Evolutionary conservation across 2,329 filamentous ascomycete species (phyloP).

Genomic region (Beauveria pseudobassiana): DNA sequence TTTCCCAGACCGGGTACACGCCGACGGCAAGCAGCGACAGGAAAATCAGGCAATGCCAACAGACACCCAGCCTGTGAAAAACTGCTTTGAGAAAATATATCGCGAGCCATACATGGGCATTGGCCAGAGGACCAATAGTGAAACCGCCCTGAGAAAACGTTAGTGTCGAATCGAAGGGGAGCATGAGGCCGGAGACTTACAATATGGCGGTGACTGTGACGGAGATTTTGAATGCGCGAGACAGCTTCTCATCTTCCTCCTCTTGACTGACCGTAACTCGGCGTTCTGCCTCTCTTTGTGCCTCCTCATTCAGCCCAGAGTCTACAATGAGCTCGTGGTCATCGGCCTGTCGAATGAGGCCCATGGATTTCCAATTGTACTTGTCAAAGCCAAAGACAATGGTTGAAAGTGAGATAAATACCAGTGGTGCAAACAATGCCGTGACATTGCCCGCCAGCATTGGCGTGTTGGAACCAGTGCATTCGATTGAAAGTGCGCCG

Average conservation of each 20-base stretch:
- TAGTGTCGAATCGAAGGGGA: neutral
- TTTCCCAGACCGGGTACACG: constrained; percentile 75
- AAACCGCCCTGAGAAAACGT: constrained; percentile 41
- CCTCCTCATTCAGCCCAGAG: constrained; percentile 40
- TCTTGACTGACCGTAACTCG: constrained; percentile 22
- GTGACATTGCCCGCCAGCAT: constrained; percentile 83
- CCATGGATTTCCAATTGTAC: constrained; percentile 85
- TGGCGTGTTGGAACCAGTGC: constrained; percentile 74
- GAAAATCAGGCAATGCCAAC: constrained; percentile 67
- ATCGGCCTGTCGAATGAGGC: constrained; percentile 67
- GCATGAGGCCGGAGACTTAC: constrained; percentile 13
- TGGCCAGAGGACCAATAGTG: constrained; percentile 76
- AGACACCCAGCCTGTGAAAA: constrained; percentile 69
- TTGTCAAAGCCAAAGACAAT: constrained; percentile 51
- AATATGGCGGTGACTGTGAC: constrained; percentile 25
- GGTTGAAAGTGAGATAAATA: constrained; percentile 73
- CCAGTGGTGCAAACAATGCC: constrained; percentile 62
- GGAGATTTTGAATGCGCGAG: constrained; percentile 44
- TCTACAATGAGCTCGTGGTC: constrained; percentile 63
- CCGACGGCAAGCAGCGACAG: constrained; percentile 66
- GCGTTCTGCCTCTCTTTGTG: constrained; percentile 16
- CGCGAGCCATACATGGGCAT: constrained; percentile 82
- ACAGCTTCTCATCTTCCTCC: constrained; percentile 41
- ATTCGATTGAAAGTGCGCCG: constrained; percentile 60
- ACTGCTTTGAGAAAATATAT: constrained; percentile 54